Percentiles rank a stretch among this genome's conserved stretches.
Evolutionary conservation across 352 stramenopile species (phyloP).

Genomic region (Globisporangium sylvaticum): DNA sequence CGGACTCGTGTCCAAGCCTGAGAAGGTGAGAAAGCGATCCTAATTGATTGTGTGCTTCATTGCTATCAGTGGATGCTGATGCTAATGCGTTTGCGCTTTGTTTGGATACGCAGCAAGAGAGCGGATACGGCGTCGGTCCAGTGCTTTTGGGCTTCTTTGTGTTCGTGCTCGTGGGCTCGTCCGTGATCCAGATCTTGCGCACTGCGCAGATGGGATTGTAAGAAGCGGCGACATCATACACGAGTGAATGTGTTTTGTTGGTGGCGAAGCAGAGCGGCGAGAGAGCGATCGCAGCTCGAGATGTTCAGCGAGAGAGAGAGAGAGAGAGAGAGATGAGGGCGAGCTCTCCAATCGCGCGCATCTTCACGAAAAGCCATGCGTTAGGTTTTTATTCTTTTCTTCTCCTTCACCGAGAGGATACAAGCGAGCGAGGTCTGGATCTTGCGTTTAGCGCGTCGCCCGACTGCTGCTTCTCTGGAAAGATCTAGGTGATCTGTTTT

Average conservation of each 20-base stretch:
- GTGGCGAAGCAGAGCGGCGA: background rate
- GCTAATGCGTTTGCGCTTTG: background rate
- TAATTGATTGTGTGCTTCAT: background rate
- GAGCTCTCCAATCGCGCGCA: too few species aligned
- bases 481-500: background rate
- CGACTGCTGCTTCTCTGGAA: background rate
- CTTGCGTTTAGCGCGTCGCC: background rate
- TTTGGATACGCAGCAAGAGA: constrained; percentile 43
- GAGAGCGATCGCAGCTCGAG: background rate
- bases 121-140: constrained; percentile 70
- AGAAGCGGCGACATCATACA: background rate
- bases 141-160: constrained; percentile 84
- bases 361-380: background rate
- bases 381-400: constrained; percentile 2
- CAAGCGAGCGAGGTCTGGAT: background rate
- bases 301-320: background rate
- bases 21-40: constrained; percentile 47
- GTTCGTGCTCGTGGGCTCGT: constrained; percentile 85
- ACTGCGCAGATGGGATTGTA: constrained; percentile 74
- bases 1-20: constrained; percentile 65
- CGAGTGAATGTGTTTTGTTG: background rate
- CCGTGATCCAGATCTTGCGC: constrained; percentile 82
- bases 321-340: background rate
- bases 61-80: background rate
- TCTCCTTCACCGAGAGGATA: background rate